Evolutionary conservation across 2,329 filamentous ascomycete genomes (phyloP), one percentile per base, ranked within the genome.

Genomic region (Coccinonectria pachysandricola): DNA sequence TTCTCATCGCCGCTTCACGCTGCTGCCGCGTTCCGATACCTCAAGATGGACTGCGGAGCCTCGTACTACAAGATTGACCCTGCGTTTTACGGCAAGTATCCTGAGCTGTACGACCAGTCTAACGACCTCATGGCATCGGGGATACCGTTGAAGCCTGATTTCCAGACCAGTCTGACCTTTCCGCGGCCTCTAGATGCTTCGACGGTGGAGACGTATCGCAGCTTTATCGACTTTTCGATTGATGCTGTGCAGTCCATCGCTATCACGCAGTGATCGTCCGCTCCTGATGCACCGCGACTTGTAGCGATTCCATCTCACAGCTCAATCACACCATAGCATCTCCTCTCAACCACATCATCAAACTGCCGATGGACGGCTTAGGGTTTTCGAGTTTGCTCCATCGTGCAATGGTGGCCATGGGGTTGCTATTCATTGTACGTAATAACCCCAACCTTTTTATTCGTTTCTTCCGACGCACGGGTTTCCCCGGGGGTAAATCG

Each of bases 41-140:
- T 52, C 2, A 48, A 50, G n/a, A 52, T 52, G 49, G 43, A 52
- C 21, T 38, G 38, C 4, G 49, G 49, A 8, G 49, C 48, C 2
- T 40, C 39, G 4, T 46, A 46, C 11, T 52, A 52, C 36, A 52
- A 52, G 23, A 51, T 52, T 8, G 49, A 52, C 26, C 49, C 49
- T 6, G 45, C 38, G 3, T 52, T 52, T 25, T 52, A 42, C 20
- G 43, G 31, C 8, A 52, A 49, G 11, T 52, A 52, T 19, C 49
- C 49, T 1, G 49, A 52, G 16, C 40, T 52, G 2, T 50, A 40
- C 27, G 44, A 52, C 26, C 36, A 34, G 5, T 29, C 35, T 6
- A 42, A 34, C 15, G 37, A 46, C 19, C 24, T 52, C 12, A 45
- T 40, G 2, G 48, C 49, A 2, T 32, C 24, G 7, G 48, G 48